phyloP scores from a whole-genome alignment of 2,329 filamentous ascomycete species.

The Cyphellophora europaea region DNA sequence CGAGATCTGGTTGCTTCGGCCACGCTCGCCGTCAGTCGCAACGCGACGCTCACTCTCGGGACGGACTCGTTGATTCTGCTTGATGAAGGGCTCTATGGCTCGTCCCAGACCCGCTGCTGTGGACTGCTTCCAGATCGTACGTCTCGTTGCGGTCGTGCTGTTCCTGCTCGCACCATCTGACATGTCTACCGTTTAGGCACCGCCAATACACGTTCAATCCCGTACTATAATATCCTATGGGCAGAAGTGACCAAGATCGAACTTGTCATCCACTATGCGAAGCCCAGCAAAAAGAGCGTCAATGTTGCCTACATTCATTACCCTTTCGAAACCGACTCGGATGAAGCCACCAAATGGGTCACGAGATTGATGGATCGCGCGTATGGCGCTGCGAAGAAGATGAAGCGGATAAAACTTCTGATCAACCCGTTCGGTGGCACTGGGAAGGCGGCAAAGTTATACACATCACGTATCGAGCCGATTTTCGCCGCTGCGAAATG shows the following conservation, averaged over 20 bases:
- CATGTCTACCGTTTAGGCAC: constrained; percentile 23
- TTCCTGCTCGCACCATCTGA: constrained; percentile 5
- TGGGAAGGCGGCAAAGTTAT: constrained; percentile 64
- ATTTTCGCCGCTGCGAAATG: constrained; percentile 76
- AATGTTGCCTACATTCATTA: constrained; percentile 55
- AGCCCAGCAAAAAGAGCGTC: constrained; percentile 45
- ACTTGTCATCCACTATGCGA: constrained; percentile 65
- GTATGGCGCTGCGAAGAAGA: constrained; percentile 58
- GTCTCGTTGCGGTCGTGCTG: constrained; percentile 8
- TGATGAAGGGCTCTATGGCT: constrained; percentile 29
- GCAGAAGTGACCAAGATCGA: constrained; percentile 53
- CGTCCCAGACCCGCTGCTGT: constrained; percentile 38
- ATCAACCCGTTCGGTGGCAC: constrained; percentile 88
- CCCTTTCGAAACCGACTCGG: constrained; percentile 40
- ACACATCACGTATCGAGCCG: constrained; percentile 66
- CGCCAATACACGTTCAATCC: constrained; percentile 51
- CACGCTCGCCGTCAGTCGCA: constrained; percentile 46
- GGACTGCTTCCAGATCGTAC: constrained; percentile 44
- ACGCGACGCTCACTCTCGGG: constrained; percentile 51
- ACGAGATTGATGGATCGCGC: constrained; percentile 56
- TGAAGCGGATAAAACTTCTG: constrained; percentile 75
- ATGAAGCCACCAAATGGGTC: constrained; percentile 45
- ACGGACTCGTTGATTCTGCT: constrained; percentile 52
- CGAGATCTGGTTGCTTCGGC: constrained; percentile 30
- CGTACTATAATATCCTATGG: constrained; percentile 79